Evolutionary conservation across 164 flowering plant species (phyloP), one percentile per base, ranked within the genome.

Genomic region (Vitis rotundifolia): DNA sequence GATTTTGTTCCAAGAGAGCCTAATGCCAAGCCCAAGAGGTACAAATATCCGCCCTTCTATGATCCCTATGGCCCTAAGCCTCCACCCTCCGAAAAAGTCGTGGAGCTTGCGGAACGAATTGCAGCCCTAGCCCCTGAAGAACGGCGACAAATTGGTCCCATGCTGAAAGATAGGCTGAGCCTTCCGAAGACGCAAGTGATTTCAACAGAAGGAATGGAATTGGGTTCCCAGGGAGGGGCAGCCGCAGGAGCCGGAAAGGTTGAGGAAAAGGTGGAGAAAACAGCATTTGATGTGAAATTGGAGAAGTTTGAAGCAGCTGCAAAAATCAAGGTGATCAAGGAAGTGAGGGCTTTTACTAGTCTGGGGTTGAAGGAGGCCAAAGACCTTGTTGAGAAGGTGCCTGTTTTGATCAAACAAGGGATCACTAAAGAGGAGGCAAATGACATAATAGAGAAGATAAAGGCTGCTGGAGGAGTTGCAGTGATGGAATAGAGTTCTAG

Each of bases 361-460:
- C 71, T 91, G 51, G 97, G 97, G 3, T 74, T 93, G 84, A 89
- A 89, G 82, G 96, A 93, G 75, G 98, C 98, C 2, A 91, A 93
- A 61, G 97, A 91, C 12, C 78, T 93, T 57, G 98, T 93, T 26
- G 97, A 90, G 82, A 93, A 93, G 78, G 82, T 70, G 0, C 98
- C 98, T 2, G 84, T 67, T 58, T 4, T 91, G 67, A 70, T 93
- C 49, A 93, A 90, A 76, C 90, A 88, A 74, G 95, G 94, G 54
- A 79, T 89, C 58, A 78, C 94, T 15, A 93, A 91, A 73, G 98
- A 93, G 68, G 97, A 91, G 77, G 98, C 96, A 19, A 80, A 70
- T 68, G 76, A 60, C 55, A 91, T 91, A 1, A 87, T 89, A 54
- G 95, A 90, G 84, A 93, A 93, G 82, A 76, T 93, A 50, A 91